Percentiles rank a stretch among this genome's conserved stretches.
phyloP scores from a whole-genome alignment of 352 stramenopile genomes.

The Pythium graminicola region DNA sequence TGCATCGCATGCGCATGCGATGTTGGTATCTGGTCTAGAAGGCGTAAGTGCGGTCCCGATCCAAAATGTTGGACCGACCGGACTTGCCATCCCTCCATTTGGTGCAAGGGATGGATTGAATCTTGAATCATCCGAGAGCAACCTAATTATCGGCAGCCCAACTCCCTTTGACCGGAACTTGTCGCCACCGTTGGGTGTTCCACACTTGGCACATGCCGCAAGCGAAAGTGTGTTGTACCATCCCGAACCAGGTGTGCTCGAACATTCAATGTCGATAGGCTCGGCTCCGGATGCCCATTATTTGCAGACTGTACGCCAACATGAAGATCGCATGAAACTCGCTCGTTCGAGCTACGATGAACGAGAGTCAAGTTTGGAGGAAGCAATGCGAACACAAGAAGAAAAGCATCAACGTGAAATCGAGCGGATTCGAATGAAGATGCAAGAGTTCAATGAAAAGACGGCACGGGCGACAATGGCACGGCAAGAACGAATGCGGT shows the following conservation, averaged over 20 bases:
- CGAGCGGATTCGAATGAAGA: conserved; percentile 72
- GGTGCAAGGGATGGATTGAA: too few relatives aligned
- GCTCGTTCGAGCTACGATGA: conserved; percentile 55
- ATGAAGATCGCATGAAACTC: conserved; percentile 62
- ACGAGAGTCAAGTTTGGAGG: conserved; percentile 61
- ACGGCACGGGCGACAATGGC: conserved; percentile 48
- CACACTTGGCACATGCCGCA: conserved; percentile 28
- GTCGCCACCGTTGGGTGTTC: neutral
- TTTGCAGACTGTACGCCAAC: conserved; percentile 51
- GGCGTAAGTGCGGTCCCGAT: neutral
- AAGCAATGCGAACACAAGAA: conserved; percentile 67
- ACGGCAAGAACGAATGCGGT: conserved; percentile 38
- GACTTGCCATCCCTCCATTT: too few relatives aligned
- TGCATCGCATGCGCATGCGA: conserved; percentile 1
- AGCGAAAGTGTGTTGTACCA: conserved; percentile 39
- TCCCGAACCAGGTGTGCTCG: conserved; percentile 37
- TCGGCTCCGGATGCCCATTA: conserved; percentile 46
- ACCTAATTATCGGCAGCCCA: neutral
- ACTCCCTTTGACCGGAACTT: neutral
- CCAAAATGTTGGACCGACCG: too few relatives aligned
- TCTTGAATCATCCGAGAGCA: neutral
- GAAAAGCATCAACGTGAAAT: conserved; percentile 82
- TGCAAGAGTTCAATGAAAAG: conserved; percentile 81
- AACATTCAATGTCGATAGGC: conserved; percentile 55
- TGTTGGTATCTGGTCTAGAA: neutral